Percentiles rank a stretch among this genome's conserved stretches.
Conservation (phyloP, 257 asterid genomes). For the Solanum clarkiae region DNA sequence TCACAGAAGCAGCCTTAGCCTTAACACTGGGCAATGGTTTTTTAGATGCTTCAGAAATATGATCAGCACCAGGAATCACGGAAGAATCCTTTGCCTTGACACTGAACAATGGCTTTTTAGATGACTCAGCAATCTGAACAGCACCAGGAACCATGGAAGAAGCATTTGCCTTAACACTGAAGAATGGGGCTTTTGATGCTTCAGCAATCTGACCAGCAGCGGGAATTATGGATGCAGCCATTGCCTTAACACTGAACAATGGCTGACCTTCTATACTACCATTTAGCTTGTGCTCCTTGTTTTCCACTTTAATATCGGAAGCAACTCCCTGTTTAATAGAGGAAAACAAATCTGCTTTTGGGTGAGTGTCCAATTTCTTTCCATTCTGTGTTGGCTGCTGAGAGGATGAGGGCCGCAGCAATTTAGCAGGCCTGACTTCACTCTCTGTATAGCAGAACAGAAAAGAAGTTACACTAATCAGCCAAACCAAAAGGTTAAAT, state of each 20-base stretch:
- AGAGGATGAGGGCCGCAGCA: constrained; percentile 24
- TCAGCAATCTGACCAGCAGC: constrained; percentile 13
- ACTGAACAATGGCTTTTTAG: constrained; percentile 19
- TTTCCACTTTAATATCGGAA: constrained; percentile 9
- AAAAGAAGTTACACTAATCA: constrained; percentile 24
- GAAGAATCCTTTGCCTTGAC: constrained; percentile 20
- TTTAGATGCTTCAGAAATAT: constrained; percentile 15
- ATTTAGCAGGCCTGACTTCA: constrained; percentile 48
- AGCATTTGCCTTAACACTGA: background rate
- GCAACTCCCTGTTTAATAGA: constrained; percentile 19
- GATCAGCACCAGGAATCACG: constrained; percentile 10
- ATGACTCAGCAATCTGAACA: constrained; percentile 15
- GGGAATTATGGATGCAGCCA: constrained; percentile 7
- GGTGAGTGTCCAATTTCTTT: constrained; percentile 29
- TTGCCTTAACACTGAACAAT: constrained; percentile 17
- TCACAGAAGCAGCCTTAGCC: constrained; percentile 15
- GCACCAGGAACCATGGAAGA: constrained; percentile 5
- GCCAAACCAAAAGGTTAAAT: constrained; percentile 7
- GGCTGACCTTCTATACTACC: constrained; percentile 39
- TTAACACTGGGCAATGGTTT: constrained; percentile 21
- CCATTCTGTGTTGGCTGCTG: constrained; percentile 41
- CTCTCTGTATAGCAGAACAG: constrained; percentile 34
- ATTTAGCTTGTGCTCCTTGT: constrained; percentile 19
- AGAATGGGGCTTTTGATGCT: constrained; percentile 22
- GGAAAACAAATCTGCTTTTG: constrained; percentile 15